Evolutionary conservation across 23 red algal genomes (phyloP).

Genomic region (Gracilariopsis chorda): DNA sequence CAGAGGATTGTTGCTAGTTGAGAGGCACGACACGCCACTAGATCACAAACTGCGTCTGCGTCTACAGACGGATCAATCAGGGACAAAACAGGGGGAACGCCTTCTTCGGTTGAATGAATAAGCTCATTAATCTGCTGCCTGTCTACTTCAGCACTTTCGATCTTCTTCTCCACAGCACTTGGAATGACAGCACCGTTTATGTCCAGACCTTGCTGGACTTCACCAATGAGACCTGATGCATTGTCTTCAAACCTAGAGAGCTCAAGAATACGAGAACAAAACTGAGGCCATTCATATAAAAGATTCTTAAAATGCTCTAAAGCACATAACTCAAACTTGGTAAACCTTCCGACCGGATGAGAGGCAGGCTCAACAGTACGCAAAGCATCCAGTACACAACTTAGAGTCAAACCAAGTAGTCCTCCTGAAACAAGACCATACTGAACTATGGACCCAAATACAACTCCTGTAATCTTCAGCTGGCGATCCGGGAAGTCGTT

Average conservation of each 20-base stretch:
- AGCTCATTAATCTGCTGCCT: neutral
- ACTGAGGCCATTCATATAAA: constrained; percentile 80
- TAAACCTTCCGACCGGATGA: constrained; percentile 49
- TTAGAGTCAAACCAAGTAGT: constrained; percentile 51
- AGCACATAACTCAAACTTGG: constrained; percentile 67
- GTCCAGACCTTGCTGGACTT: neutral
- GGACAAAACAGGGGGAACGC: neutral
- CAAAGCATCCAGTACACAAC: constrained; percentile 72
- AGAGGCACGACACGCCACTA: neutral
- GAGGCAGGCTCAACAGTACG: constrained; percentile 27
- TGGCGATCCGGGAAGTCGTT: constrained; percentile 78
- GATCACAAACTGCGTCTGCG: neutral
- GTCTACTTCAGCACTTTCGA: too few relatives aligned
- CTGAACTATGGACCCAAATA: constrained; percentile 85
- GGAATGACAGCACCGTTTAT: neutral
- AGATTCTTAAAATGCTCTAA: constrained; percentile 40
- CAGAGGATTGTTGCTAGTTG: neutral
- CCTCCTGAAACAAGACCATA: constrained; percentile 35
- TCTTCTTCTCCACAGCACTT: too few relatives aligned
- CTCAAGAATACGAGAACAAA: constrained; percentile 49
- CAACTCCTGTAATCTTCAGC: constrained; percentile 70
- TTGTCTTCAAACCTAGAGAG: constrained; percentile 42
- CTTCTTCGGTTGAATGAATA: neutral
- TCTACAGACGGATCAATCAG: constrained; percentile 7
- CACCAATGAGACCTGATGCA: constrained; percentile 34